These are phyloP conservation scores for Salvia sclarea DNA, from an alignment of 305 asterid genomes.

Conservation along the genomic window DNA sequence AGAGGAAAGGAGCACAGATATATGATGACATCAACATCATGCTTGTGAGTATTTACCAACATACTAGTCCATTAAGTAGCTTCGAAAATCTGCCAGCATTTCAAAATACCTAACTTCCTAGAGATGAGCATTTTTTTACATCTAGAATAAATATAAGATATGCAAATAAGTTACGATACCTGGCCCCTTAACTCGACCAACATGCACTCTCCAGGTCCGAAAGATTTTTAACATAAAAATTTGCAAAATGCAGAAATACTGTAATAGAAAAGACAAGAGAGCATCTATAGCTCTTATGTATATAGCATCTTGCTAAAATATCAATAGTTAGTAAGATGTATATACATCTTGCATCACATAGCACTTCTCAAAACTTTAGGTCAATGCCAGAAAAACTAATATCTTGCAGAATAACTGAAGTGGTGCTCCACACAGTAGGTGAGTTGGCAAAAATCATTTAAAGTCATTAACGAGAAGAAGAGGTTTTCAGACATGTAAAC, in stretches of 20 bases:
- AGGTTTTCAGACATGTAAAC: neutral
- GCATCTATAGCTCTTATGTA: neutral
- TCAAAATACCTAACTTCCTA: constrained; percentile 1
- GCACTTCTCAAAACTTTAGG: constrained; percentile 3
- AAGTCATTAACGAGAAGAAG: neutral
- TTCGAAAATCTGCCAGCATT: constrained; percentile 19
- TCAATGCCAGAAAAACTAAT: neutral
- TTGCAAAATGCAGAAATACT: neutral
- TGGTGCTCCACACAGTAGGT: neutral
- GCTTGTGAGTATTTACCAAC: neutral
- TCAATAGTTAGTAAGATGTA: neutral
- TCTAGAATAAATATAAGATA: neutral
- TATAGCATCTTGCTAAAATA: neutral
- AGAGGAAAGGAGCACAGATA: constrained; percentile 6
- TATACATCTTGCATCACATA: neutral
- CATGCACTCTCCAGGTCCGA: neutral
- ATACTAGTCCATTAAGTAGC: neutral
- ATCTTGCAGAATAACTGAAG: neutral
- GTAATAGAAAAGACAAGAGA: neutral
- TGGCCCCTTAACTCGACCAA: neutral
- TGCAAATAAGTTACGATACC: neutral
- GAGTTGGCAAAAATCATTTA: neutral
- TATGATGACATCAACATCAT: constrained; percentile 2
- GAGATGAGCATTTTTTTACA: constrained; percentile 9
- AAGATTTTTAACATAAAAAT: neutral